Conservation (phyloP, 345 rosid species). For the Trapa incisa region DNA sequence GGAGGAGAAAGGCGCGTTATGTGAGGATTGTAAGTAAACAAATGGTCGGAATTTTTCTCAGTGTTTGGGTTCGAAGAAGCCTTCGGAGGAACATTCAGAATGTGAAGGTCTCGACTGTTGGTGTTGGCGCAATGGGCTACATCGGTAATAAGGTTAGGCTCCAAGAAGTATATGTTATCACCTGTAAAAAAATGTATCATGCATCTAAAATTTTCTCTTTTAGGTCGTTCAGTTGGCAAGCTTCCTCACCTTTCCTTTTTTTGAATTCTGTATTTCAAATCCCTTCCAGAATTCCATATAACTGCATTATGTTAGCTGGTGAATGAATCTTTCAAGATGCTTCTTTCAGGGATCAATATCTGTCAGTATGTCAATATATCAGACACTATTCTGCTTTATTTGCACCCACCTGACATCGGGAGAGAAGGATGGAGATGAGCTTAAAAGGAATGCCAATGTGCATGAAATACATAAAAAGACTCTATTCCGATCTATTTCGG, state of each 20-base stretch:
- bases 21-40: slow-evolving; percentile 81
- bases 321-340: neutral
- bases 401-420: slow-evolving; percentile 85
- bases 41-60: slow-evolving; percentile 86
- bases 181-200: too few species aligned
- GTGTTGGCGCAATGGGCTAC: slow-evolving; percentile 95
- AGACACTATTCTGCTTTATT: slow-evolving; percentile 73
- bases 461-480: slow-evolving; percentile 78
- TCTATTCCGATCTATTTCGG: slow-evolving; percentile 43
- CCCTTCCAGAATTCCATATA: too few species aligned
- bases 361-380: slow-evolving; percentile 87
- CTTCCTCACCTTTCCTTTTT: neutral
- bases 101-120: slow-evolving; percentile 73
- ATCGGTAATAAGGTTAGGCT: slow-evolving; percentile 82
- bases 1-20: slow-evolving; percentile 53
- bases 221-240: neutral
- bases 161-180: neutral
- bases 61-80: slow-evolving; percentile 81
- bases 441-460: slow-evolving; percentile 81
- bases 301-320: neutral
- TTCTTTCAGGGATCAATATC: slow-evolving; percentile 78
- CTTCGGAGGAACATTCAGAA: slow-evolving; percentile 77
- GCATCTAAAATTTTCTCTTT: neutral
- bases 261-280: neutral
- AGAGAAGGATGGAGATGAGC: slow-evolving; percentile 81